Evolutionary conservation across 73 alveolate species (phyloP).

Genomic region (Stentor roeselii): DNA sequence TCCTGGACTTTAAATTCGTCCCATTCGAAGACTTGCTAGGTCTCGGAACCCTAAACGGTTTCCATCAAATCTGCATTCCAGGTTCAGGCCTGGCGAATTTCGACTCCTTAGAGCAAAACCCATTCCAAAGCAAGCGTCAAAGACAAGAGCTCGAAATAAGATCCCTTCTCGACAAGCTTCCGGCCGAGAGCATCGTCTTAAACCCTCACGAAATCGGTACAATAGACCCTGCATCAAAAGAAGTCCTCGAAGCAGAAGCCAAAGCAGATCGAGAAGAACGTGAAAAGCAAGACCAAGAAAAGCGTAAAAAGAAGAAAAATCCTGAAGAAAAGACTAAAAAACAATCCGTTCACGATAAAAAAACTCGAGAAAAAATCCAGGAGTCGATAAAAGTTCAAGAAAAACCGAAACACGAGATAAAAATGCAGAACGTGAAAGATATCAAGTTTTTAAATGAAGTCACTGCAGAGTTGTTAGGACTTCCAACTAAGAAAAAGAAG

Average conservation of each 20-base stretch:
- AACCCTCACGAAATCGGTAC: slow-evolving; percentile 83
- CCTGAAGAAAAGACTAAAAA: slow-evolving; percentile 62
- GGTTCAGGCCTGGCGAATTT: slow-evolving; percentile 91
- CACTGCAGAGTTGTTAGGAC: not conserved
- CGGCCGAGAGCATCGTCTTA: slow-evolving; percentile 79
- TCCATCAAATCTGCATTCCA: slow-evolving; percentile 81
- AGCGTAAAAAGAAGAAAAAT: slow-evolving; percentile 66
- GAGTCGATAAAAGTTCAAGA: not conserved
- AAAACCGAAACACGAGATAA: not conserved
- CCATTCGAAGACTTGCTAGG: slow-evolving; percentile 94
- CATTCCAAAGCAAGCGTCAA: slow-evolving; percentile 80
- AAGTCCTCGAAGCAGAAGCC: slow-evolving; percentile 76
- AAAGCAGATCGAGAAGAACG: slow-evolving; percentile 59
- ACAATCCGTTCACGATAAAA: slow-evolving; percentile 23
- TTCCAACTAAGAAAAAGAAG: slow-evolving; percentile 22
- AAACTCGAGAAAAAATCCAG: slow-evolving; percentile 44
- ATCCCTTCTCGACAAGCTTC: slow-evolving; percentile 81
- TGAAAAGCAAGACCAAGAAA: slow-evolving; percentile 47
- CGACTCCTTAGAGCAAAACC: slow-evolving; percentile 64
- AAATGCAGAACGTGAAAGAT: not conserved
- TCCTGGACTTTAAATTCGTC: slow-evolving; percentile 60
- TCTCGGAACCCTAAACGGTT: slow-evolving; percentile 70
- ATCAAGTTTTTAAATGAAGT: not conserved
- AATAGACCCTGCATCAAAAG: slow-evolving; percentile 77
- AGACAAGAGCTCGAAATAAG: slow-evolving; percentile 83